A percentile compares a stretch with the other conserved stretches of the same genome.
Conservation (phyloP, 2,329 filamentous ascomycete genomes). For the Colletotrichum sp. region DNA sequence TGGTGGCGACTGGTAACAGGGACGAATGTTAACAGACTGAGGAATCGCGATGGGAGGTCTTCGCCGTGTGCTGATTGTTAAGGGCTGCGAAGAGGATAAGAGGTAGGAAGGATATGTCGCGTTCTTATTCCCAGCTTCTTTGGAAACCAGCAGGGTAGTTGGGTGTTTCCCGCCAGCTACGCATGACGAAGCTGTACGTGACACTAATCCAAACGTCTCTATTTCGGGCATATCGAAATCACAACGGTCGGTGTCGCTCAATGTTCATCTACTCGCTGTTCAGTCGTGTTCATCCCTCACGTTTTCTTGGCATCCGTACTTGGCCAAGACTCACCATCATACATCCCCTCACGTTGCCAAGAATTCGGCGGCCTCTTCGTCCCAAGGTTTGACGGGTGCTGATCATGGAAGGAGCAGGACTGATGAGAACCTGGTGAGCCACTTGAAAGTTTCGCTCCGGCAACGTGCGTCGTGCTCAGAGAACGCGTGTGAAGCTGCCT, state of each 20-base stretch:
- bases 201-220: not conserved
- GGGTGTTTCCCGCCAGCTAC: not conserved
- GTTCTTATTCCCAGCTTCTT: not conserved
- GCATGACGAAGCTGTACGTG: not conserved
- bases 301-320: not conserved
- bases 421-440: not conserved
- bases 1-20: not conserved
- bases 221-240: not conserved
- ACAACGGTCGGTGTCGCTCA: not conserved
- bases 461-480: not conserved
- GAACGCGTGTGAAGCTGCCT: not conserved
- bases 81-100: not conserved
- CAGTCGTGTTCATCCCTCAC: not conserved
- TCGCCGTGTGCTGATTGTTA: not conserved
- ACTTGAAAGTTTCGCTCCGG: not conserved
- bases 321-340: not conserved
- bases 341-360: not conserved
- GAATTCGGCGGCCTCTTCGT: not conserved
- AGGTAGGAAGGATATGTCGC: not conserved
- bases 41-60: rapidly evolving
- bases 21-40: not conserved
- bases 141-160: not conserved
- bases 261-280: not conserved
- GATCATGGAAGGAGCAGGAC: not conserved
- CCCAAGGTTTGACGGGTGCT: rapidly evolving